These are phyloP conservation scores for Aspergillus homomorphus DNA, from an alignment of 495 filamentous ascomycete species.

Conservation along the genomic window DNA sequence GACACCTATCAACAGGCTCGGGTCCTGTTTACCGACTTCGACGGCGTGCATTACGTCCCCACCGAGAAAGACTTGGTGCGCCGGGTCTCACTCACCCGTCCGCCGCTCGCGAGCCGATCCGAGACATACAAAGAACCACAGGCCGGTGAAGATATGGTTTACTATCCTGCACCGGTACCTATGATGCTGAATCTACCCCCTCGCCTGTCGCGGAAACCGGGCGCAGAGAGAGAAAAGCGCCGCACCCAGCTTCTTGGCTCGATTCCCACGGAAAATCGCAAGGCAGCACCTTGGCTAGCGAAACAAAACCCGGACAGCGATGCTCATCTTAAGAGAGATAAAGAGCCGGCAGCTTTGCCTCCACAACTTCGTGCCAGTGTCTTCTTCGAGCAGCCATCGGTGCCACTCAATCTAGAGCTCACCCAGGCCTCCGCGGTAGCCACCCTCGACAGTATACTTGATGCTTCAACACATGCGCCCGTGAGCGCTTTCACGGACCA, in stretches of 20 bases:
- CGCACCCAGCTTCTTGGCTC: constrained; percentile 59
- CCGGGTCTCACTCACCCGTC: constrained; percentile 35
- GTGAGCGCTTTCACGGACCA: constrained; percentile 94
- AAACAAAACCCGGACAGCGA: constrained; percentile 22
- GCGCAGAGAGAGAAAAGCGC: constrained; percentile 61
- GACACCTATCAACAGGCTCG: constrained; percentile 69
- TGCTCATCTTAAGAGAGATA: constrained; percentile 24
- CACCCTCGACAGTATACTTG: constrained; percentile 88
- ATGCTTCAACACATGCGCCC: constrained; percentile 91
- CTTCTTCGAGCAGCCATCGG: constrained; percentile 75
- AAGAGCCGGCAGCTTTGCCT: constrained; percentile 57
- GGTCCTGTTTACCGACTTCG: constrained; percentile 82
- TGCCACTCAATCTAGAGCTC: constrained; percentile 61
- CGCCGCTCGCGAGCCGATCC: constrained; percentile 49
- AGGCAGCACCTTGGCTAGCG: constrained; percentile 37
- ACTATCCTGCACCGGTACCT: constrained; percentile 92
- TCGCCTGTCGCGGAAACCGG: constrained; percentile 72
- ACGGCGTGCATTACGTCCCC: constrained; percentile 80
- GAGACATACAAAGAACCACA: constrained; percentile 61
- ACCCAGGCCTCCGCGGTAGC: constrained; percentile 79
- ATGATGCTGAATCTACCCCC: constrained; percentile 90
- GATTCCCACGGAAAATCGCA: constrained; percentile 48
- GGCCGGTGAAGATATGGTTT: constrained; percentile 76
- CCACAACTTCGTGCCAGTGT: constrained; percentile 86
- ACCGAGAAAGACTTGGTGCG: constrained; percentile 36